phyloP scores from a whole-genome alignment of 2,329 filamentous ascomycete genomes.

The Madurella fahalii region DNA sequence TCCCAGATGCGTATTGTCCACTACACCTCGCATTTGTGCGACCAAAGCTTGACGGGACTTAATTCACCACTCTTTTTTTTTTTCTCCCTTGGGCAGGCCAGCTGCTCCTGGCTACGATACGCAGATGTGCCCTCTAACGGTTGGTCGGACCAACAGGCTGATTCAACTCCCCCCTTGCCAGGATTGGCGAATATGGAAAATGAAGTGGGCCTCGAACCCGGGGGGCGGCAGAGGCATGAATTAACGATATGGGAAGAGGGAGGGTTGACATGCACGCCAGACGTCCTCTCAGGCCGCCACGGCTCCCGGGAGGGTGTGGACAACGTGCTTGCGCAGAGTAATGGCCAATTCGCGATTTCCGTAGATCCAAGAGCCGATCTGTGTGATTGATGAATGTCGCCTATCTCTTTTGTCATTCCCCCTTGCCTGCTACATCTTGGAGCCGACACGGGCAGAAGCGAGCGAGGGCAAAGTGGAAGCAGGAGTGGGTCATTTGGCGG shows the following conservation, averaged over 20 bases:
- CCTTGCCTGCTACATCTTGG: slow-evolving; percentile 10
- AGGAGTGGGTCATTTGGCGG: slow-evolving; percentile 10
- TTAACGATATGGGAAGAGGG: slow-evolving; percentile 16
- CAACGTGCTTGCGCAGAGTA: not conserved
- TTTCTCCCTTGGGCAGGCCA: not conserved
- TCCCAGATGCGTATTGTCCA: slow-evolving; percentile 3
- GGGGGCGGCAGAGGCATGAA: slow-evolving; percentile 19
- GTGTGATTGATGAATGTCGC: slow-evolving; percentile 5
- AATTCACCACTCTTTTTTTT: not conserved
- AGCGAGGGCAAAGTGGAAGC: slow-evolving; percentile 13
- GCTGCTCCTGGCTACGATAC: not conserved
- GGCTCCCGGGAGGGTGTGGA: not conserved
- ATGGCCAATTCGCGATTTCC: not conserved
- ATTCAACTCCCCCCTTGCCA: slow-evolving; percentile 16
- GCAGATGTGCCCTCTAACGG: not conserved
- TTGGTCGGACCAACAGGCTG: slow-evolving; percentile 21
- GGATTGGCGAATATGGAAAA: slow-evolving; percentile 17
- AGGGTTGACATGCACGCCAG: slow-evolving; percentile 3
- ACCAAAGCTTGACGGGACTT: not conserved
- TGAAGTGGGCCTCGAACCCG: slow-evolving; percentile 22
- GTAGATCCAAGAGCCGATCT: not conserved
- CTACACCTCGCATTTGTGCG: not conserved
- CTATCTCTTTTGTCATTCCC: slow-evolving; percentile 8
- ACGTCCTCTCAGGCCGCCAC: not conserved
- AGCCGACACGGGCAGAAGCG: slow-evolving; percentile 25